Evolutionary conservation across 2,329 filamentous ascomycete species (phyloP), one percentile per base, ranked within the genome.

Genomic region (Venturia pyrina): DNA sequence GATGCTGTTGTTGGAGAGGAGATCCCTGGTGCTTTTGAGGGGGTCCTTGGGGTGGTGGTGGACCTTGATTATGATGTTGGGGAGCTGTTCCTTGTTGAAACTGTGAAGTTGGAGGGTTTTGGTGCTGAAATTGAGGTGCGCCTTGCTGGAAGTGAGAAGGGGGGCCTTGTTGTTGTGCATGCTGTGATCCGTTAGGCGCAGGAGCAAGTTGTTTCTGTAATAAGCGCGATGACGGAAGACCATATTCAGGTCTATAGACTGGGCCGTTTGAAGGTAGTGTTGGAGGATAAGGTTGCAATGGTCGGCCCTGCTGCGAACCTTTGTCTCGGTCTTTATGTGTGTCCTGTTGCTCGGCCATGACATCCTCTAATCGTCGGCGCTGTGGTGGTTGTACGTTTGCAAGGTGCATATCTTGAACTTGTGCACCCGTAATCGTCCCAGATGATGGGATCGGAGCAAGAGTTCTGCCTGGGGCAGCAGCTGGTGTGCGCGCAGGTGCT

Each of bases 321-420:
- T 37, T 37, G 32, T 59, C 53, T 59, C 53, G 53, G 32, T 59
- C 53, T 17, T 59, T 59, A 10, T 59, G 28, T 90, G 68, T 93
- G 5, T 66, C 64, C 28, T 44, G 32, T 40, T 65, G 64, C 56
- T 66, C 40, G 15, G 64, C 32, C 40, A 66, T 34, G 34, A 61
- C 57, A 63, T 46, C 37, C 44, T 66, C 64, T 7, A 66, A 24
- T 8, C 53, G 64, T 43, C 57, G 37, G 24, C 64, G 37, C 11
- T 61, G 56, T 21, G 56, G 28, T 19, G 56, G 64, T 40, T 62
- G 64, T 28, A 62, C 56, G 8, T 50, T 43, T 4, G 59, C 56
- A 21, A 62, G 57, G 21, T 56, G 46, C 40, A 62, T 43, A 28
- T 66, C 64, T 43, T 66, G 64, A 8, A 66, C 64, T 21, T 66